Conservation (phyloP, 2,329 filamentous ascomycete species). For the Leptographium wingfieldii region DNA sequence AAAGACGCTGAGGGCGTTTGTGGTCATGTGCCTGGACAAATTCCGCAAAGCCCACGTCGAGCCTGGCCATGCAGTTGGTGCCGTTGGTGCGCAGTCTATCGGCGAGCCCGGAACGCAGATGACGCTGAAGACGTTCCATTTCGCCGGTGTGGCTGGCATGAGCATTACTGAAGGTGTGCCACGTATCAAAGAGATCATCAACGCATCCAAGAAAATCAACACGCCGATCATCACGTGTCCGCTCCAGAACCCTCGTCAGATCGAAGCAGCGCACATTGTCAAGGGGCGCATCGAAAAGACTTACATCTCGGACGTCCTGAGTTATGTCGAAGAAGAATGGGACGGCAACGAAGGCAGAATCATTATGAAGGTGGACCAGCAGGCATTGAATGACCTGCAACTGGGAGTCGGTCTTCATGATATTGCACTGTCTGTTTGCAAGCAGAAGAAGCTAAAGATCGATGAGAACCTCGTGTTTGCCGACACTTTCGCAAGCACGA, state of each 20-base stretch:
- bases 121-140: conserved; percentile 99
- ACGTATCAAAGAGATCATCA: conserved; percentile 99
- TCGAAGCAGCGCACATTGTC: conserved; percentile 75
- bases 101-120: conserved; percentile 98
- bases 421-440: conserved; percentile 64
- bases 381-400: conserved; percentile 67
- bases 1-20: conserved; percentile 60
- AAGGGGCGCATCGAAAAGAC: conserved; percentile 95
- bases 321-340: conserved; percentile 81
- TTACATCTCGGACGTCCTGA: conserved; percentile 68
- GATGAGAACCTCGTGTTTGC: conserved; percentile 44
- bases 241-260: conserved; percentile 60
- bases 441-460: conserved; percentile 73
- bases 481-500: conserved; percentile 45
- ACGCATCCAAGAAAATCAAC: conserved; percentile 85
- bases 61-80: conserved; percentile 89
- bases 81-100: conserved; percentile 93
- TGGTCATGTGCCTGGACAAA: conserved; percentile 73
- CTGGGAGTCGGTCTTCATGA: conserved; percentile 64
- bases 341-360: conserved; percentile 63
- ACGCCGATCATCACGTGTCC: conserved; percentile 89
- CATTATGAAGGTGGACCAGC: conserved; percentile 67
- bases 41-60: conserved; percentile 87
- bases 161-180: conserved; percentile 98
- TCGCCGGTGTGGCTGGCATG: conserved; percentile 98